Evolutionary conservation across 2,329 filamentous ascomycete genomes (phyloP).

Genomic region (Aspergillus udagawae): DNA sequence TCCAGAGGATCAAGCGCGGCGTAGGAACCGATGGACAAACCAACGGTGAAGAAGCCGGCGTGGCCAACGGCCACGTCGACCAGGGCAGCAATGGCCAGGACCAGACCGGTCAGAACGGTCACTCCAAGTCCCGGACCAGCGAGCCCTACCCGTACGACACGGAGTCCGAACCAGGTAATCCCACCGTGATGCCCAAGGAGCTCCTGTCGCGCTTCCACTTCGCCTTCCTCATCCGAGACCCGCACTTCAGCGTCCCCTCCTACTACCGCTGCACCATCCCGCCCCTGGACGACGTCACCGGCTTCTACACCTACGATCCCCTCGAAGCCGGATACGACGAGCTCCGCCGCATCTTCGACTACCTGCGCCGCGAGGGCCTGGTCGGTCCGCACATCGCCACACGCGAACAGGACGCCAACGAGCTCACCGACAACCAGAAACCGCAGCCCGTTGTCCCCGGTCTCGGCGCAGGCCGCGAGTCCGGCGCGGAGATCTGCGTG

Average conservation of each 20-base stretch:
- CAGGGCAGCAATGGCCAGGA: conserved; percentile 7
- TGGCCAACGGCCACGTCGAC: conserved; percentile 20
- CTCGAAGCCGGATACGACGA: conserved; percentile 88
- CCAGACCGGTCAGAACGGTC: conserved; percentile 5
- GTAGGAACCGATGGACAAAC: conserved; percentile 49
- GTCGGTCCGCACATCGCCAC: conserved; percentile 65
- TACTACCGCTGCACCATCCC: conserved; percentile 94
- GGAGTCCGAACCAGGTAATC: conserved; percentile 65
- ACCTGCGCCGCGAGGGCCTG: conserved; percentile 63
- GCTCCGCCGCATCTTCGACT: conserved; percentile 83
- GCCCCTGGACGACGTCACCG: conserved; percentile 74
- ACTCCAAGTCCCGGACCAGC: conserved; percentile 30
- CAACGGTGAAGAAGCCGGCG: conserved; percentile 13
- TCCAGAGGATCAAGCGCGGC: conserved; percentile 56
- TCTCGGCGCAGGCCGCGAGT: conserved; percentile 19
- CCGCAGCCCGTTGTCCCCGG: conserved; percentile 14
- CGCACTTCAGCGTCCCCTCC: conserved; percentile 83
- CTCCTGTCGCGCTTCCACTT: conserved; percentile 81
- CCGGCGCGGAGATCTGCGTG: conserved; percentile 67
- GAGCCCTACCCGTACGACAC: conserved; percentile 58
- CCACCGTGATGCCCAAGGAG: conserved; percentile 74
- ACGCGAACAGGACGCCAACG: conserved; percentile 29
- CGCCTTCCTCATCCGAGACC: conserved; percentile 94
- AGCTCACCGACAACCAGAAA: conserved; percentile 23
- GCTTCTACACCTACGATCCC: conserved; percentile 82